phyloP scores from a whole-genome alignment of 805 yeast species.

The Cyberlindnera saturnus region DNA sequence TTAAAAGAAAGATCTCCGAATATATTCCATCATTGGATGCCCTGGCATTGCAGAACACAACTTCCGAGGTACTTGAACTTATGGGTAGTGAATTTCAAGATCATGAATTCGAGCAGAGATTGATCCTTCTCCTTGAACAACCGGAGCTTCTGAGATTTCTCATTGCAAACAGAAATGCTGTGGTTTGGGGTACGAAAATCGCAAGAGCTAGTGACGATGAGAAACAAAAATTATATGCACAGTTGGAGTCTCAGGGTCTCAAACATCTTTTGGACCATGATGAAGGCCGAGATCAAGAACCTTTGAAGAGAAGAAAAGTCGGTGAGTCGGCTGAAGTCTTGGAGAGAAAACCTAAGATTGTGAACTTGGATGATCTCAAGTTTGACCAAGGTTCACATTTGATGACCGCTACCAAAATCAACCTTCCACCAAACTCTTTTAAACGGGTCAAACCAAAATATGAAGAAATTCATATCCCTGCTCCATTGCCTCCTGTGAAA shows the following conservation, averaged over 20 bases:
- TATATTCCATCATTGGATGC: slow-evolving; percentile 31
- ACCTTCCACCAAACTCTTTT: slow-evolving; percentile 78
- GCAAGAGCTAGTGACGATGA: slow-evolving; percentile 33
- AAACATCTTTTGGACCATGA: slow-evolving; percentile 31
- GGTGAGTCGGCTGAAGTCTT: not conserved
- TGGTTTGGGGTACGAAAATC: slow-evolving; percentile 52
- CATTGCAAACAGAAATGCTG: slow-evolving; percentile 41
- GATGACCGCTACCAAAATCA: slow-evolving; percentile 59
- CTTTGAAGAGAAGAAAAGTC: slow-evolving; percentile 24
- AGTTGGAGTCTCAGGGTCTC: slow-evolving; percentile 40
- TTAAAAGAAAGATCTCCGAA: slow-evolving; percentile 43
- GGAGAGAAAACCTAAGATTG: slow-evolving; percentile 39
- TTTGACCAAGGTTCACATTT: slow-evolving; percentile 73
- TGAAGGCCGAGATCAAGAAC: slow-evolving; percentile 8
- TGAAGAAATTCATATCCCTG: slow-evolving; percentile 90
- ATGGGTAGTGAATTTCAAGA: slow-evolving; percentile 32
- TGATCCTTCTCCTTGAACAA: slow-evolving; percentile 49
- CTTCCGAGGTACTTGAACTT: slow-evolving; percentile 33
- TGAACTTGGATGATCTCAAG: slow-evolving; percentile 57
- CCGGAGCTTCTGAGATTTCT: slow-evolving; percentile 43
- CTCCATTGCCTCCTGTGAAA: slow-evolving; percentile 52
- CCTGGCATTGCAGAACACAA: slow-evolving; percentile 32
- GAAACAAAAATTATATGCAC: slow-evolving; percentile 29
- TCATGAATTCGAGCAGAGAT: slow-evolving; percentile 45
- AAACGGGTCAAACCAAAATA: slow-evolving; percentile 67